Evolutionary conservation across 441 rosid species (phyloP).

Genomic region (Eutrema salsugineum): DNA sequence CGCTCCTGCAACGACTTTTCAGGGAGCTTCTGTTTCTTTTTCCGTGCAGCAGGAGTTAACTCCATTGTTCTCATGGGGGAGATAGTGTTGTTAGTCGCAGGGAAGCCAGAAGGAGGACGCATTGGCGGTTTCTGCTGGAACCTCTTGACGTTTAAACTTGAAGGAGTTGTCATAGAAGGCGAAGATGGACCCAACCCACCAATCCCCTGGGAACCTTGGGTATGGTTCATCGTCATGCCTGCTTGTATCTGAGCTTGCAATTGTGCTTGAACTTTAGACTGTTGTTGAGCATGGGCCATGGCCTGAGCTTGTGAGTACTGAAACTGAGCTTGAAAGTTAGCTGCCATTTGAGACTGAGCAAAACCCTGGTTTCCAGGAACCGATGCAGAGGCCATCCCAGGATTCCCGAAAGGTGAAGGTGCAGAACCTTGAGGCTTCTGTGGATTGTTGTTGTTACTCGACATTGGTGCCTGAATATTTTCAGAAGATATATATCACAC

Average conservation of each 20-base stretch:
- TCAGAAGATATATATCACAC: background rate
- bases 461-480: conserved; percentile 34
- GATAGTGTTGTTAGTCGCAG: conserved; percentile 46
- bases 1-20: conserved; percentile 87
- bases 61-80: conserved; percentile 81
- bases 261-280: conserved; percentile 66
- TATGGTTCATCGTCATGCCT: conserved; percentile 54
- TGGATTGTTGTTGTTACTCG: conserved; percentile 59
- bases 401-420: conserved; percentile 72
- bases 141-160: conserved; percentile 54
- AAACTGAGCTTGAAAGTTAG: conserved; percentile 62
- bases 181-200: conserved; percentile 65
- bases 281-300: conserved; percentile 54
- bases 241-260: conserved; percentile 80
- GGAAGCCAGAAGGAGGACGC: conserved; percentile 70
- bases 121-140: conserved; percentile 69
- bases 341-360: conserved; percentile 43
- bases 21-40: conserved; percentile 86
- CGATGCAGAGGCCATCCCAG: conserved; percentile 57
- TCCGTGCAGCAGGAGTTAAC: conserved; percentile 68
- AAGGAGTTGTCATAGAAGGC: conserved; percentile 66
- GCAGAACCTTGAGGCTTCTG: conserved; percentile 58
- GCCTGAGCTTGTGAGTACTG: conserved; percentile 87
- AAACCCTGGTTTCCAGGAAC: conserved; percentile 54
- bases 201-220: conserved; percentile 53